Base-by-base conservation (phyloP, 768 basidiomycete species). In the Xerocomus brunneocitrinus region DNA sequence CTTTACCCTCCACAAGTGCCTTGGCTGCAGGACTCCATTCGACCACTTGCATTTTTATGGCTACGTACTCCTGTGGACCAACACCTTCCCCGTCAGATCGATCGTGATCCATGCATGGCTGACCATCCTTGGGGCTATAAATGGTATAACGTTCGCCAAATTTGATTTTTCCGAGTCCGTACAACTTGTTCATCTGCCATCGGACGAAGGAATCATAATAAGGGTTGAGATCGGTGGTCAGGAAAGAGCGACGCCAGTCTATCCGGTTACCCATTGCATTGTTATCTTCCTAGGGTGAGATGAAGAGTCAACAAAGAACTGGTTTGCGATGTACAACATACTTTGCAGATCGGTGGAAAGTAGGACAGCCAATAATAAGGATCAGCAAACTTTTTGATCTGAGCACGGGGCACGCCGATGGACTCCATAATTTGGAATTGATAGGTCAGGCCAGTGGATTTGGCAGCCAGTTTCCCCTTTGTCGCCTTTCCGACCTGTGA, bases 81-180 rank as follows among this genome's bases (percentile, higher is more conserved):
- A 93, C 76, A 44, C 87, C 95, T 72, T 99, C 97, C 39, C 97
- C 97, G 54, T 92, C 91, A 48, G 84, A 81, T 53, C 97, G 88
- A 70, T 99, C 97, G 74, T 99, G 97, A 71, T 99, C 97, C 97
- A 99, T 98, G 67, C 97, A 99, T 0, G 97, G 95, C 66, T 98
- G 97, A 3, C 94, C 95, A 61, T 99, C 97, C 71, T 98, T 98
- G 3, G 94, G 93, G 58, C 91, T 95, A 79, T 97, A 99, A 66
- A 99, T 91, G 13, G 97, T 99, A 71, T 98, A 95, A 41, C 97
- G 86, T 72, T 97, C 90, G 46, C 97, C 97, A 66, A 98, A 99
- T 72, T 95, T 97, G 77, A 99, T 91, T 73, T 94, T 95, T 32
- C 89, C 88, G 44, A 93, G 77, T 40, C 74, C 76, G 71, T 91